Base-by-base conservation (phyloP, 768 basidiomycete species). In the Lepiota venenata region DNA sequence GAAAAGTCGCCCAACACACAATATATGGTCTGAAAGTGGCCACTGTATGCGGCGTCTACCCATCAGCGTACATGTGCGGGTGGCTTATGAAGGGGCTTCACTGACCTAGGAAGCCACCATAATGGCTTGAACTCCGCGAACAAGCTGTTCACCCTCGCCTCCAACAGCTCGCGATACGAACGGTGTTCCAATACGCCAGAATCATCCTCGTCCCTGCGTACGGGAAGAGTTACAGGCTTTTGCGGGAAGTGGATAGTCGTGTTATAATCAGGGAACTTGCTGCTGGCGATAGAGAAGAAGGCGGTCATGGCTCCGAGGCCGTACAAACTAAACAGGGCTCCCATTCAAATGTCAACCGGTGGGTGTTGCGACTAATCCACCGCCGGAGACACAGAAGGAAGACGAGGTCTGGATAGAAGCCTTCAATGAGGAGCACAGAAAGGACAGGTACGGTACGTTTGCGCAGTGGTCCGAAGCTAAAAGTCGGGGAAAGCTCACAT, bases 1-100 rank as follows among this genome's bases (percentile, higher is more conserved):
- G 82, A 78, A 59, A 87, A 85, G 61, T 87, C 75, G 3, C 83
- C 84, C 4, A 81, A 27, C 1, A 83, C 82, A 50, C 77, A 79
- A 50, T 83, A 84, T 14, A 80, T 63, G 1, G 85, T 87, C 59
- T 87, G 85, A 9, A 85, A 58, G 64, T 88, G 84, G 3, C 83
- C 84, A 63, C 84, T 85, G 53, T 32, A 45, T 32, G 37, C 16
- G 40, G 21, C 18, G 7, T 41, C 14, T 10, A 40, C 16, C n/a
- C 18, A 9, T 35, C 18, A 14, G n/a, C 27, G 7, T 43, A 29
- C 48, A n/a, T 38, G 43, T 18, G 12, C 10, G 9, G 22, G 29
- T 36, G 29, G 8, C 10, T 21, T 3, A 16, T 25, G 27, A 10
- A 27, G n/a, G 18, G 27, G 18, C 47, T 39, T 20, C 15, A 66